Evolutionary conservation across 2,329 filamentous ascomycete genomes (phyloP).

Genomic region (Phaeomoniella chlamydospora): DNA sequence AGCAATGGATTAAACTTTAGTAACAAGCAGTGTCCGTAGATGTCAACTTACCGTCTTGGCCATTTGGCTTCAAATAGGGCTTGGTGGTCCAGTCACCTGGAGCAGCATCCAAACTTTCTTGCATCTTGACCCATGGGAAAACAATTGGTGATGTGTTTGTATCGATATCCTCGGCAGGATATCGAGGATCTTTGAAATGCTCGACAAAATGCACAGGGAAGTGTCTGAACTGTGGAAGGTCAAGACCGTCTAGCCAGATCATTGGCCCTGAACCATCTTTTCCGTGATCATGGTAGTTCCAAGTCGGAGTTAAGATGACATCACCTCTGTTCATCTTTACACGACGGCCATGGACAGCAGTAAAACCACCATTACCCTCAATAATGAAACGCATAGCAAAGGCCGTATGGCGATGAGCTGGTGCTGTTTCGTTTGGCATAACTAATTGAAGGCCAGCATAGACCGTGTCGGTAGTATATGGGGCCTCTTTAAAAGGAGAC

Average conservation of each 20-base stretch:
- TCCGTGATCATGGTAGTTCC: conserved; percentile 48
- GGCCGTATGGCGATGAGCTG: conserved; percentile 40
- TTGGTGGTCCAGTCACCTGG: conserved; percentile 14
- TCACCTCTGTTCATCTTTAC: conserved; percentile 39
- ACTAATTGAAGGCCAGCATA: conserved; percentile 44
- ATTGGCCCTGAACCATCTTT: conserved; percentile 40
- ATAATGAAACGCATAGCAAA: conserved; percentile 45
- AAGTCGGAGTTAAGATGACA: conserved; percentile 41
- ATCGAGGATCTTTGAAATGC: conserved; percentile 30
- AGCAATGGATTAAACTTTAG: too few relatives aligned
- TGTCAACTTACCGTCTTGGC: too few relatives aligned
- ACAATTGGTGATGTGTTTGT: conserved; percentile 24
- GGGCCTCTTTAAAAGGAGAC: conserved; percentile 23
- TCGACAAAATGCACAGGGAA: conserved; percentile 41
- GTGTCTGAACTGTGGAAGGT: conserved; percentile 36
- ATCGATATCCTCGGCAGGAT: conserved; percentile 33
- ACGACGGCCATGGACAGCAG: conserved; percentile 39
- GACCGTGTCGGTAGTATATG: conserved; percentile 43
- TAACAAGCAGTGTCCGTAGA: too few relatives aligned
- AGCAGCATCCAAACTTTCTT: conserved; percentile 22
- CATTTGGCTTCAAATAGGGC: conserved; percentile 21
- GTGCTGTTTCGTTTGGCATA: conserved; percentile 40
- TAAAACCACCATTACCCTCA: conserved; percentile 41
- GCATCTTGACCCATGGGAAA: conserved; percentile 35
- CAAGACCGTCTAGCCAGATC: conserved; percentile 44